phyloP scores from a whole-genome alignment of 2,329 filamentous ascomycete species.

The Corinectria fuckeliana region DNA sequence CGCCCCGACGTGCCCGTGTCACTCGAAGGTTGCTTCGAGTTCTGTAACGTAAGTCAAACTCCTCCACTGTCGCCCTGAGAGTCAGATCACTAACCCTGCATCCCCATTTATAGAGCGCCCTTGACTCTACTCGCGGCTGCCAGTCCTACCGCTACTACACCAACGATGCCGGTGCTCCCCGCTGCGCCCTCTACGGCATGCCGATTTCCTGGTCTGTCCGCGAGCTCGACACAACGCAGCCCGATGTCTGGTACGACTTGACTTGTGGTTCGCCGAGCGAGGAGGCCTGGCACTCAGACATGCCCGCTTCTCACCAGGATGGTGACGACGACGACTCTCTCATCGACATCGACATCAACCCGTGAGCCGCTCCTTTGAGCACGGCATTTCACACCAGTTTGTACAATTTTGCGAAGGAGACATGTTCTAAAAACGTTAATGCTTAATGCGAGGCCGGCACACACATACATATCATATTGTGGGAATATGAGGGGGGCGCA shows the following conservation, averaged over 20 bases:
- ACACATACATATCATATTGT: not conserved
- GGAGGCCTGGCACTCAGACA: slow-evolving; percentile 28
- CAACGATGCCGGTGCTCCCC: slow-evolving; percentile 39
- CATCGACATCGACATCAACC: not conserved
- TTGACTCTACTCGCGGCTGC: slow-evolving; percentile 42
- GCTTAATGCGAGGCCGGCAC: not conserved
- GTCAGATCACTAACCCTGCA: not conserved
- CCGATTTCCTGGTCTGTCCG: slow-evolving; percentile 40
- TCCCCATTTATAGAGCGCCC: slow-evolving; percentile 38
- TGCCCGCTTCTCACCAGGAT: not conserved
- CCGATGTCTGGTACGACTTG: slow-evolving; percentile 46
- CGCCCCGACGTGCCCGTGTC: slow-evolving; percentile 42
- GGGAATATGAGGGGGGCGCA: not conserved
- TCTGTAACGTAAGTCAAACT: slow-evolving; percentile 45
- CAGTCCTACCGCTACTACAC: slow-evolving; percentile 46
- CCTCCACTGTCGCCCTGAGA: not conserved
- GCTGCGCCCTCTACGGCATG: slow-evolving; percentile 47
- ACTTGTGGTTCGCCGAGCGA: slow-evolving; percentile 44
- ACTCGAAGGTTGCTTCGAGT: slow-evolving; percentile 50
- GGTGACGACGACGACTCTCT: not conserved
- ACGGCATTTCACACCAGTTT: not conserved
- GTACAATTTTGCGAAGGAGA: not conserved
- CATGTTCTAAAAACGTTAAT: slow-evolving; percentile 1
- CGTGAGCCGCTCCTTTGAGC: not conserved
- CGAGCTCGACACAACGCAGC: slow-evolving; percentile 38